A percentile compares a stretch with the other conserved stretches of the same genome.
These are phyloP conservation scores for Erodium maritimum DNA, from an alignment of 345 rosid genomes.

Conservation along the genomic window DNA sequence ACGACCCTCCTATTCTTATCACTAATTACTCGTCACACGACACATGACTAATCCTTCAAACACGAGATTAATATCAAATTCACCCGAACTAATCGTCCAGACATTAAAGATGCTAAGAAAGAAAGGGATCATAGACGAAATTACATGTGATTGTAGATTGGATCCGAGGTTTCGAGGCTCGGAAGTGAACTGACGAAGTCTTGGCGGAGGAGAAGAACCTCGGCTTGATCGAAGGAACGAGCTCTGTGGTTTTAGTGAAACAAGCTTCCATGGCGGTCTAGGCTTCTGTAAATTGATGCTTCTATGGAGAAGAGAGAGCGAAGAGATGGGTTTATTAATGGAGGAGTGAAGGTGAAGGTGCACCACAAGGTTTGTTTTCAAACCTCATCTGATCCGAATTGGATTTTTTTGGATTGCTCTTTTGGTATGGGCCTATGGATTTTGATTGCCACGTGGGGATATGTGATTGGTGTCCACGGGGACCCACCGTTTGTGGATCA, in stretches of 20 bases:
- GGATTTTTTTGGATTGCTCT: neutral
- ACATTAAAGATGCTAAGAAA: too few species aligned
- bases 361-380: conserved; percentile 29
- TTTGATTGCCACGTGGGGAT: conserved; percentile 23
- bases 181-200: too few species aligned
- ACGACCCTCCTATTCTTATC: too few species aligned
- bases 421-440: conserved; percentile 35
- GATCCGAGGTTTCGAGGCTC: conserved; percentile 18
- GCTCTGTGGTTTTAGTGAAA: conserved; percentile 34
- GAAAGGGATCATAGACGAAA: conserved; percentile 5
- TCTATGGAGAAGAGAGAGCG: neutral
- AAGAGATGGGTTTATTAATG: neutral
- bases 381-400: conserved; percentile 13
- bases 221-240: conserved; percentile 31
- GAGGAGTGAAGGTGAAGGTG: conserved; percentile 17
- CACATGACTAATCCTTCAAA: too few species aligned
- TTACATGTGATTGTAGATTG: conserved; percentile 20
- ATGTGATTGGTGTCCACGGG: neutral
- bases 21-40: too few species aligned
- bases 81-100: too few species aligned
- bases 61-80: too few species aligned
- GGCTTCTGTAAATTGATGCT: neutral
- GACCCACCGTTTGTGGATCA: neutral
- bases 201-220: conserved; percentile 23
- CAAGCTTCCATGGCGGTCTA: conserved; percentile 53